Evolutionary conservation across 2,329 filamentous ascomycete genomes (phyloP), one percentile per base, ranked within the genome.

Genomic region (Microdochium trichocladiopsis): DNA sequence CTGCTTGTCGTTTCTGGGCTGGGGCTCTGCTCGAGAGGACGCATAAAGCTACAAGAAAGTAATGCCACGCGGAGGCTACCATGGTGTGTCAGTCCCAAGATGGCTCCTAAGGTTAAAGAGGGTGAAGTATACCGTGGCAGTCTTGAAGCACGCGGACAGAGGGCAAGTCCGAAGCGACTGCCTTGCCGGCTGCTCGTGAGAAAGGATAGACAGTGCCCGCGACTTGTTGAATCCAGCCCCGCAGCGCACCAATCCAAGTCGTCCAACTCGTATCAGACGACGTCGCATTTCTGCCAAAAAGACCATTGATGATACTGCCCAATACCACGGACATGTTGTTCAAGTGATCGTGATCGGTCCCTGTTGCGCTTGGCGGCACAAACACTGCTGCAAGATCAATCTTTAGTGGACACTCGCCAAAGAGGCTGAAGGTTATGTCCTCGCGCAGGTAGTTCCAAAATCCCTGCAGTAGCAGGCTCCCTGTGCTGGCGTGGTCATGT

Each of bases 391-490:
- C 25, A 4, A 60, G 48, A 18, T 71, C 62, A 51, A 76, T 73
- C 55, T 74, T 75, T 1, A 76, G 56, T 0, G 65, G 65, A 22
- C 70, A 71, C 5, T 63, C 59, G 36, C 71, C 64, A 41, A 74
- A 75, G 1, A 79, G 58, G n/a, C 74, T 74, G n/a, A 77, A 74
- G 0, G 76, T 78, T n/a, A 79, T 77, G 36, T 79, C 74, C 58
- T 78, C 74, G 1, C 75, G 68, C 0, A 78, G 65, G 51, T 77
- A 77, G 53, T 78, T 79, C 75, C 74, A 78, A 51, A 74, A 73
- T 0, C 74, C 74, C 1, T 74, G 69, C 3, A 64, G 64, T 2
- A 69, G 55, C 0, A 78, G 57, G 0, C 64, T 64, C 2, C 60
- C 53, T 0, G 59, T 57, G 1, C 59, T 45, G 41, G 5, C 9